phyloP scores from a whole-genome alignment of 2,329 filamentous ascomycete species.

The Pezicula radicicola region DNA sequence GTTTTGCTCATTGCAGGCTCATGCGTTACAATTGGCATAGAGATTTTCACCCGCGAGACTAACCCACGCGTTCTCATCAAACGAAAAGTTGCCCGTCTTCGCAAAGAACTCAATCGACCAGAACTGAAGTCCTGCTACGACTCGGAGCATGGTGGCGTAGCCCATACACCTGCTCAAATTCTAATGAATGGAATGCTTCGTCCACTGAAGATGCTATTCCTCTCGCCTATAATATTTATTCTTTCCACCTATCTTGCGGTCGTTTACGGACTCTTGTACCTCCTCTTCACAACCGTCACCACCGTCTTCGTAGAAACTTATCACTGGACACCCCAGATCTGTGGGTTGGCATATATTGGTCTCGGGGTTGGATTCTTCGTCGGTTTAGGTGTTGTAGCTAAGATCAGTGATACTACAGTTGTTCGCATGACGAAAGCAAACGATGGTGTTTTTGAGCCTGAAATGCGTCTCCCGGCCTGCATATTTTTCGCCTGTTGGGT shows the following conservation, averaged over 20 bases:
- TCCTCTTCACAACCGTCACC: constrained; percentile 48
- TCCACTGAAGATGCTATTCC: constrained; percentile 41
- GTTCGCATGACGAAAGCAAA: constrained; percentile 43
- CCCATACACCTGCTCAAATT: constrained; percentile 21
- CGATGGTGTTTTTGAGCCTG: constrained; percentile 30
- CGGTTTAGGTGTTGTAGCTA: constrained; percentile 38
- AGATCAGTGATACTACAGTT: constrained; percentile 42
- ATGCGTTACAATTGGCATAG: constrained; percentile 30
- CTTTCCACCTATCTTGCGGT: constrained; percentile 49
- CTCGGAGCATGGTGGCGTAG: constrained; percentile 4
- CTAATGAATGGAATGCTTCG: constrained; percentile 43
- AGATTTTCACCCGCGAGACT: constrained; percentile 42
- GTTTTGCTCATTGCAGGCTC: constrained; percentile 45
- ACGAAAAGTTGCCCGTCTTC: constrained; percentile 42
- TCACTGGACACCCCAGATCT: constrained; percentile 36
- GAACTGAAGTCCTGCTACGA: constrained; percentile 44
- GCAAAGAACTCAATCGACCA: constrained; percentile 40
- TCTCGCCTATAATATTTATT: constrained; percentile 35
- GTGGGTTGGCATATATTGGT: constrained; percentile 40
- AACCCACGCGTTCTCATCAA: constrained; percentile 48
- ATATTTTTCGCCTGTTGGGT: constrained; percentile 40
- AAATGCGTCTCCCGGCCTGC: constrained; percentile 39
- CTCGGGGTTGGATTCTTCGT: constrained; percentile 39
- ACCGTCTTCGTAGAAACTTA: constrained; percentile 45
- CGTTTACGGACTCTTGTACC: constrained; percentile 51